Base-by-base conservation (phyloP, 768 basidiomycete genomes). In the Phaeotremella skinneri region DNA sequence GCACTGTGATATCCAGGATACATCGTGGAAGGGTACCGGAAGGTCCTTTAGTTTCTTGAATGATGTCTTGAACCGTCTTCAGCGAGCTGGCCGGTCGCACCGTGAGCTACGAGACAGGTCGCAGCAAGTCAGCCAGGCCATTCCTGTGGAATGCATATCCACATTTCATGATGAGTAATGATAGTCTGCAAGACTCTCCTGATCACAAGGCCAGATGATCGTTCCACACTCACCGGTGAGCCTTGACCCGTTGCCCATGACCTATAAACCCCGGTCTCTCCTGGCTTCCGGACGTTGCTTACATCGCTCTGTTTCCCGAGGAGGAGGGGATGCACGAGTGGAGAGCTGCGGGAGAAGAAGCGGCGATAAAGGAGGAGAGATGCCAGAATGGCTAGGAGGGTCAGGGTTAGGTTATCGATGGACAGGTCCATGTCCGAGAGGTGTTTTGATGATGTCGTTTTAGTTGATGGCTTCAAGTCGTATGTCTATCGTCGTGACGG, bases 301-400 rank as follows among this genome's bases (percentile, higher is more conserved):
- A 87, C 87, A 75, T 96, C 93, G 67, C 90, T 90, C 81, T 97
- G 92, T 50, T 91, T 81, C 5, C 92, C 91, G 1, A 97, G 83
- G 7, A 94, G 82, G 64, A 97, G 88, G n/a, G 92, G 92, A 70
- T 96, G 92, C 0, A 93, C 91, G 42, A 93, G 83, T 2, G 76
- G 74, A 11, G 59, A 17, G 7, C 70, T 68, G 0, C 52, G 49
- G 2, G 64, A 57, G 59, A 75, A 73, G 65, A 72, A 66, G 9
- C 72, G 61, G 31, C 58, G 51, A 45, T 69, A 74, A 7, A 76
- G 50, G 3, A 60, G 37, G n/a, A 76, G 42, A 16, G 34, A 31
- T 4, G 64, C 52, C 3, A 69, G 32, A 7, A 59, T 17, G 16
- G 53, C 17, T 21, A 76, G 64, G 5, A 76, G 58, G 47, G 66